Evolutionary conservation across 1,284 basidiomycete species (phyloP).

Genomic region (Trametes hirsuta): DNA sequence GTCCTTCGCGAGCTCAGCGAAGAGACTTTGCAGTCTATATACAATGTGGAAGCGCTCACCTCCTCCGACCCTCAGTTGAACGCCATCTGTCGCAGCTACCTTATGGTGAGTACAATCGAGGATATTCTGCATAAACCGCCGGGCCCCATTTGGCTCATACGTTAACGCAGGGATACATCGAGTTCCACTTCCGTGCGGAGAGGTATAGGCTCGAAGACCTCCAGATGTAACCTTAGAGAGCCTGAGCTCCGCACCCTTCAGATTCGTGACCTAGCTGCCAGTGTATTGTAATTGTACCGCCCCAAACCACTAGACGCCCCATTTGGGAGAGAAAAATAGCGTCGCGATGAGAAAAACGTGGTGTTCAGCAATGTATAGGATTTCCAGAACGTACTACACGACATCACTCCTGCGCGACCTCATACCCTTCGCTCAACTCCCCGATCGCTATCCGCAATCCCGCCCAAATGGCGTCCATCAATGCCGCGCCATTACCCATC

Average conservation of each 20-base stretch:
- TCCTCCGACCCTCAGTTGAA: constrained; percentile 1
- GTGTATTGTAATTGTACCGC: not conserved
- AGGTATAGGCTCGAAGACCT: constrained; percentile 17
- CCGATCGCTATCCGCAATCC: constrained; percentile 74
- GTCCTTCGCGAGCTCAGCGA: constrained; percentile 7
- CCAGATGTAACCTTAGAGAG: not conserved
- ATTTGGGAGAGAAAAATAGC: not conserved
- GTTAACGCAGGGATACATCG: constrained; percentile 6
- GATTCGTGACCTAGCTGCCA: not conserved
- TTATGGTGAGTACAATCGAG: constrained; percentile 7
- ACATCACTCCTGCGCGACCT: constrained; percentile 58
- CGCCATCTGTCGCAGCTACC: not conserved
- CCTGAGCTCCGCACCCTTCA: not conserved
- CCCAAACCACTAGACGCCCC: not conserved
- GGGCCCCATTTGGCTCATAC: no score
- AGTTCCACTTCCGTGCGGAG: constrained; percentile 17
- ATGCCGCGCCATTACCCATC: constrained; percentile 80
- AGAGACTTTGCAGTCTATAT: constrained; percentile 9
- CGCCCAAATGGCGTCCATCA: constrained; percentile 84
- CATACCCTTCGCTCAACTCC: constrained; percentile 52
- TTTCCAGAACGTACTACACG: no score
- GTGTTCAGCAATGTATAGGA: not conserved
- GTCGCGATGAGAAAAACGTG: not conserved
- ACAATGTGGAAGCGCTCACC: constrained; percentile 6
- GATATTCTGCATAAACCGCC: no score